Evolutionary conservation across 495 filamentous ascomycete species (phyloP), one percentile per base, ranked within the genome.

Genomic region (Penicillium coprophilum): DNA sequence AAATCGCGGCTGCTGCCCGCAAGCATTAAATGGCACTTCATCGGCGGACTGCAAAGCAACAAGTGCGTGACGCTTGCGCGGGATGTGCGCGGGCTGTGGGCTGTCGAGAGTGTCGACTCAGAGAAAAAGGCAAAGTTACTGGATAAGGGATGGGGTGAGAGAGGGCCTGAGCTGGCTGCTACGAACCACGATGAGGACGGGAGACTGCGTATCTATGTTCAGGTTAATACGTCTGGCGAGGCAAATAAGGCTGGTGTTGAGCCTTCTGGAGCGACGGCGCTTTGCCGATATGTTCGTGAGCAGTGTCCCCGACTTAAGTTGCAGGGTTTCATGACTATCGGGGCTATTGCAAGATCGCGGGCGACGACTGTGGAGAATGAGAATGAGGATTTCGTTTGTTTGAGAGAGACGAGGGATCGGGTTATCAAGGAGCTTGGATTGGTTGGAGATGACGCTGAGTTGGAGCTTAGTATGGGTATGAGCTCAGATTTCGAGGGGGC

Each of bases 211-310:
- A 75, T 97, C 43, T 92, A 90, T 70, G 85, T 98, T 23, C 94
- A 98, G 72, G 84, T 97, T 50, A 98, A 98, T 71, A 98, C 94
- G 0, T 95, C 90, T 0, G 90, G 91, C 46, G 94, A 98, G 65
- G 82, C 82, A 48, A 82, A 81, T 55, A 98, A 98, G 73, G 86
- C 86, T 5, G 94, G 94, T 6, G 85, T 90, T 31, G 76, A 83
- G 13, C 94, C 92, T 1, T 45, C 19, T 4, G 71, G 68, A 1
- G 70, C 88, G 2, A 71, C 85, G 3, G 72, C 60, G 3, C 73
- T 98, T 32, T 90, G 86, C 65, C 74, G 74, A 24, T 82, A 87
- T 66, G 82, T 96, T 41, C 71, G 78, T 6, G 79, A 86, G 21
- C 69, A 80, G 34, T 96, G 92, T 74, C 85, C 87, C 3, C 79